phyloP scores from a whole-genome alignment of 495 filamentous ascomycete genomes.

The Achaetomiella virescens region DNA sequence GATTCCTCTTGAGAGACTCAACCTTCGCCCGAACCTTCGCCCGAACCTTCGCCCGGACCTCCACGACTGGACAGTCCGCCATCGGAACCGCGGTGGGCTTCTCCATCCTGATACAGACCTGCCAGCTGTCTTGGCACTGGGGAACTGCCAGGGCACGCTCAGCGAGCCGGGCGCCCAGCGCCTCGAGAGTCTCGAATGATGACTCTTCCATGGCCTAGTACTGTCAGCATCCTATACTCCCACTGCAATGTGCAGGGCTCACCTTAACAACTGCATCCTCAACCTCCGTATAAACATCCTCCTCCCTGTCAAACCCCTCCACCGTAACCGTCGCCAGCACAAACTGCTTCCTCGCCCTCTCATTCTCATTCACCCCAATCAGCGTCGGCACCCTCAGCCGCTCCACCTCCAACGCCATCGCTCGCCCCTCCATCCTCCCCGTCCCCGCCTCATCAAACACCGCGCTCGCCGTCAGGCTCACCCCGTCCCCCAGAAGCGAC shows the following conservation, averaged over 20 bases:
- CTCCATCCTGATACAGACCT: conserved; percentile 46
- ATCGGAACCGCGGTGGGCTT: conserved; percentile 54
- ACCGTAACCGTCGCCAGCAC: conserved; percentile 50
- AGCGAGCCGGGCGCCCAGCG: conserved; percentile 45
- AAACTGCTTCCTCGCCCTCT: conserved; percentile 52
- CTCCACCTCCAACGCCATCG: conserved; percentile 26
- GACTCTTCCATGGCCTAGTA: conserved; percentile 48
- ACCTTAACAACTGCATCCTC: conserved; percentile 50
- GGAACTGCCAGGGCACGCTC: conserved; percentile 28
- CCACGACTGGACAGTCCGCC: conserved; percentile 52
- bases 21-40: conserved; percentile 31
- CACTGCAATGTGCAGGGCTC: neutral
- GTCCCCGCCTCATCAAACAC: conserved; percentile 19
- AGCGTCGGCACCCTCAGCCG: conserved; percentile 51
- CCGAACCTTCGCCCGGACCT: conserved; percentile 35
- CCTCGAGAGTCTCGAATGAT: conserved; percentile 58
- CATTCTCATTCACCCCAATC: conserved; percentile 56
- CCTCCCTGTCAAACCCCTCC: conserved; percentile 32
- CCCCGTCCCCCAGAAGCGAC: conserved; percentile 42
- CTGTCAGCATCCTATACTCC: conserved; percentile 10
- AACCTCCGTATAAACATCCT: conserved; percentile 42
- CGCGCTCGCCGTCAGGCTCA: conserved; percentile 37
- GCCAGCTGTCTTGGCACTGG: conserved; percentile 24
- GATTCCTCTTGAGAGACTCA: neutral
- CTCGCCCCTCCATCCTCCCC: conserved; percentile 23